Evolutionary conservation across 306 rosid species (phyloP), one percentile per base, ranked within the genome.

Genomic region (Cicer chorassanicum): DNA sequence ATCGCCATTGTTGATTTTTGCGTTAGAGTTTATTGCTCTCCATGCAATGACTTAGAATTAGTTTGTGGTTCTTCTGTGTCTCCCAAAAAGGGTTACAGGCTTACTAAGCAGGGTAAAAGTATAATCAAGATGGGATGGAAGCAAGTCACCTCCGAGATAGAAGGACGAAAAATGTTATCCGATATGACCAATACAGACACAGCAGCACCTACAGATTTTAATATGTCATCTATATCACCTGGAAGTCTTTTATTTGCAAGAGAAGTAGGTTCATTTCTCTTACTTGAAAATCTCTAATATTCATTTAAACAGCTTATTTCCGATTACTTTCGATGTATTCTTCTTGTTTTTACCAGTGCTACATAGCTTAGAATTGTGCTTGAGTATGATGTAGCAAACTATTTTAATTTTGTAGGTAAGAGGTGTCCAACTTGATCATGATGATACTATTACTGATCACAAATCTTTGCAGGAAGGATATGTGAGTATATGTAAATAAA

Each of bases 101-200:
- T 65, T n/a, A 65, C 83, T 94, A 88, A 76, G 84, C 96, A 94
- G 82, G 93, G 97, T 21, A 86, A 72, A 46, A 80, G 87, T 65
- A 68, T 87, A 1, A 8, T 49, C 65, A 84, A 74, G 67, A 81
- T 86, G 91, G 91, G 89, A 65, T 94, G 93, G 97, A 85, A 7
- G 72, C 87, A 82, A 84, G 88, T 90, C 65, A 43, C 84, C 78
- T 84, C 94, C 9, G 86, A 82, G 77, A 42, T 39, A 55, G 79
- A 56, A 74, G 95, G 88, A 66, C 87, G 57, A 12, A 88, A 84
- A 84, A 90, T 94, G 90, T 77, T 81, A 75, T 90, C 97, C 62
- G 83, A 88, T 9, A 87, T 88, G 96, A 82, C 85, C 57, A 43
- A 44, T 43, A 21, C 54, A 43, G 71, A 65, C 39, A 18, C 4